Base-by-base conservation (phyloP, 1,139 yeast species). In the Kodamaea sp. region DNA sequence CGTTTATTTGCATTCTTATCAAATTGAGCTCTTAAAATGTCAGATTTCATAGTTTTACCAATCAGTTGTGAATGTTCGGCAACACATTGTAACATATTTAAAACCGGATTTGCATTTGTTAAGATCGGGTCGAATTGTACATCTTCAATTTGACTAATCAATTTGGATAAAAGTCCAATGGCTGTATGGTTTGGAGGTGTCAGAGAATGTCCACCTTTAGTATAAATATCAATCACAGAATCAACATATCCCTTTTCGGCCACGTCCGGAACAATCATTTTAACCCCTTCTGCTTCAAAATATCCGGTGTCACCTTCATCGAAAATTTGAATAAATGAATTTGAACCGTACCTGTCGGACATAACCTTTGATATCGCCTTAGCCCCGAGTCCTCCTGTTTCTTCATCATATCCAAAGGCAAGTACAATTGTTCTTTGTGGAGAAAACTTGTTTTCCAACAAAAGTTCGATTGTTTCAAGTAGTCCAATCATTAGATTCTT, bases 231-330 rank as follows among this genome's bases (percentile, higher is more conserved):
- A 33, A 73, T 60, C 6, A 55, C 45, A 0, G 72, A 53, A 46
- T 72, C 68, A 24, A 70, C 38, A 41, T 65, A 60, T 0, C 79
- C 79, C 52, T 73, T 73, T 48, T 73, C 79, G 6, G 70, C 74
- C 5, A 75, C 69, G 3, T 73, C 73, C 2, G 87, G 83, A 29
- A 74, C 53, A 5, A 84, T 83, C 46, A 78, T 62, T 50, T 67
- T 69, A 37, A 64, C 52, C 6, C 78, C 79, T 41, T 68, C 71
- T 8, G 63, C 50, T 7, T 62, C 68, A 2, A 58, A 45, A 34
- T 52, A 54, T 0, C 70, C 66, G 5, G 47, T 47, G 29, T 60
- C 62, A 22, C 79, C 79, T 55, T 73, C 79, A 49, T 73, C 79
- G 36, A 72, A 58, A 27, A 73, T 56, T 30, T 67, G 68, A 39